Conservation (phyloP, 2,329 filamentous ascomycete species). For the Colletotrichum kahawae region DNA sequence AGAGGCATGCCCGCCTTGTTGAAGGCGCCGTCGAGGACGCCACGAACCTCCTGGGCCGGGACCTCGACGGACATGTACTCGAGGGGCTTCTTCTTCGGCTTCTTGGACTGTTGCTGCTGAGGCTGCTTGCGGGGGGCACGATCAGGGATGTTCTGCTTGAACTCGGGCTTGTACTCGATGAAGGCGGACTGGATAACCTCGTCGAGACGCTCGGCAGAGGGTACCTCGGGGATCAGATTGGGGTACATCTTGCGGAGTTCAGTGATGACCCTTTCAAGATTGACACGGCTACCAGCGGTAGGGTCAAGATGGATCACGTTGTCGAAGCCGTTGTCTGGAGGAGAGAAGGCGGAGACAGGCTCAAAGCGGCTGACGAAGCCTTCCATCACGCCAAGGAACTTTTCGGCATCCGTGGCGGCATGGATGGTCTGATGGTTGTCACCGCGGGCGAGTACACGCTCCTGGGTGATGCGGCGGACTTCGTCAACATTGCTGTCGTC, state of each 20-base stretch:
- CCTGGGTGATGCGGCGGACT: slow-evolving; percentile 76
- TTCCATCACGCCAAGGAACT: slow-evolving; percentile 92
- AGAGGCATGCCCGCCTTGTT: slow-evolving; percentile 43
- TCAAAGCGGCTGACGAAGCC: slow-evolving; percentile 90
- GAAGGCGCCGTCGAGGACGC: slow-evolving; percentile 75
- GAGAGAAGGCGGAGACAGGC: slow-evolving; percentile 66
- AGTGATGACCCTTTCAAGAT: slow-evolving; percentile 80
- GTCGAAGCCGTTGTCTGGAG: slow-evolving; percentile 86
- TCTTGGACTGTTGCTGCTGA: slow-evolving; percentile 33
- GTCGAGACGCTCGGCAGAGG: slow-evolving; percentile 76
- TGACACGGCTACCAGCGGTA: slow-evolving; percentile 76
- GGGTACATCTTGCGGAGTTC: slow-evolving; percentile 80
- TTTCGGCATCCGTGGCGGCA: slow-evolving; percentile 73
- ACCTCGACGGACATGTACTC: slow-evolving; percentile 64
- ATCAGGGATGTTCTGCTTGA: slow-evolving; percentile 77
- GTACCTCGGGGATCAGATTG: slow-evolving; percentile 73
- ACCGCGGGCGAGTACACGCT: slow-evolving; percentile 81
- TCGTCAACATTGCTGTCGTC: slow-evolving; percentile 75
- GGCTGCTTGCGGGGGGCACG: slow-evolving; percentile 47
- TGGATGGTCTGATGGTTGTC: slow-evolving; percentile 99
- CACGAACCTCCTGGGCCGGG: slow-evolving; percentile 43
- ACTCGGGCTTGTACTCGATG: slow-evolving; percentile 76
- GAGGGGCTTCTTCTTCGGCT: slow-evolving; percentile 52
- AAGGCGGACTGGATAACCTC: slow-evolving; percentile 77
- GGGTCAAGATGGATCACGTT: slow-evolving; percentile 85